Conservation (phyloP, 1,284 basidiomycete species). For the Leccinum huronense region DNA sequence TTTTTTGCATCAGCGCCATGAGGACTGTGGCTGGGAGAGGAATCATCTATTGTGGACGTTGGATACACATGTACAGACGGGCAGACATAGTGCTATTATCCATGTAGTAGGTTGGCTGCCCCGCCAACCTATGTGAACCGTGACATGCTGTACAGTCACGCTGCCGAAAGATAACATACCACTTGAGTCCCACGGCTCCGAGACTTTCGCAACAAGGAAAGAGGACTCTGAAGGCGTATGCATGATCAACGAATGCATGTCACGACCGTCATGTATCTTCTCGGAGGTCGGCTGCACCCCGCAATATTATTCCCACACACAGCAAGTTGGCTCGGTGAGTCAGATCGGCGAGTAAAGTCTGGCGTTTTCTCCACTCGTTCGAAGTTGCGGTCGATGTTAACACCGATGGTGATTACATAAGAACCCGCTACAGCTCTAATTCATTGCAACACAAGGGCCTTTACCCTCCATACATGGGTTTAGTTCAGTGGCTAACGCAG, state of each 20-base stretch:
- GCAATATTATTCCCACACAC: slow-evolving; percentile 32
- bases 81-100: background rate
- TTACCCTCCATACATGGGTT: slow-evolving; percentile 24
- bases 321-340: slow-evolving; percentile 32
- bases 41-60: background rate
- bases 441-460: slow-evolving; percentile 11
- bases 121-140: background rate
- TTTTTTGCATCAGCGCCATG: slow-evolving; percentile 5
- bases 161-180: background rate
- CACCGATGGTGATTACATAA: slow-evolving; percentile 27
- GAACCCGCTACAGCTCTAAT: slow-evolving; percentile 22
- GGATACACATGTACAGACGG: background rate
- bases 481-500: slow-evolving; percentile 9
- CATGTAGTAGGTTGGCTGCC: slow-evolving; percentile 3
- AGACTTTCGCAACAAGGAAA: background rate
- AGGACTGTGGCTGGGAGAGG: slow-evolving; percentile 1
- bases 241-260: slow-evolving; percentile 2
- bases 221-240: background rate
- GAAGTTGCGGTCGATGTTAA: slow-evolving; percentile 20
- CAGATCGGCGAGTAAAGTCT: slow-evolving; percentile 30
- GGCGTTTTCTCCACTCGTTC: slow-evolving; percentile 27
- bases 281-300: slow-evolving; percentile 19
- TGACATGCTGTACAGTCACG: slow-evolving; percentile 17
- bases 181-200: background rate
- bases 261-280: slow-evolving; percentile 5